Evolutionary conservation across 345 rosid genomes (phyloP), one percentile per base, ranked within the genome.

Genomic region (Pistacia atlantica): DNA sequence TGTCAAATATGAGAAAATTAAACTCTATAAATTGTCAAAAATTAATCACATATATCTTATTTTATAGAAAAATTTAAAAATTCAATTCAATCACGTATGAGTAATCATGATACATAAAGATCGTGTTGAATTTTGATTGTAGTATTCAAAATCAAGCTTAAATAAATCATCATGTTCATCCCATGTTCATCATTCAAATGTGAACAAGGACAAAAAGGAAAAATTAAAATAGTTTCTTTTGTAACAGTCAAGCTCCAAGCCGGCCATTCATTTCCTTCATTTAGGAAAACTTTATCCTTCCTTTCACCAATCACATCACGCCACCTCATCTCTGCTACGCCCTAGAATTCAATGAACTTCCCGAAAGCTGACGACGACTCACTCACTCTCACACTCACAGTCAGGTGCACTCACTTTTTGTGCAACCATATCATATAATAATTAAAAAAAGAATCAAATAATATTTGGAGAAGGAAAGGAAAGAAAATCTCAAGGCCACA

Each of bases 401-500:
- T 16, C 7, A 11, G 18, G 60, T 77, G 75, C 68, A 77, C 72
- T 54, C 57, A 73, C 67, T 18, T 54, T 68, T 16, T 12, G 45
- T 71, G 55, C 79, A 37, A 80, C 77, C 67, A 45, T 68, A 31
- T 51, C 0, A 52, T 31, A 33, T 1, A 71, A 42, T 13, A 5
- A 56, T 75, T 42, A 42, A 42, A n/a, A 1, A 16, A 73, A n/a
- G 45, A 72, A 45, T 46, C 20, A 73, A 48, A 61, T 3, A 54
- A 3, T 51, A 48, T 17, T 42, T 7, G 9, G 33, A 52, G 4
- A 42, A 54, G 4, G 54, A 45, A 2, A 25, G 70, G 80, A 84
- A 64, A 65, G 84, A 83, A 88, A 89, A 86, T 84, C 85, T 78
- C 67, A 84, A 84, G 91, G 90, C 93, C 97, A 87, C 94, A 88